Evolutionary conservation across 192 early-diverging fungal genomes (phyloP).

Genomic region (Coemansia sp.): DNA sequence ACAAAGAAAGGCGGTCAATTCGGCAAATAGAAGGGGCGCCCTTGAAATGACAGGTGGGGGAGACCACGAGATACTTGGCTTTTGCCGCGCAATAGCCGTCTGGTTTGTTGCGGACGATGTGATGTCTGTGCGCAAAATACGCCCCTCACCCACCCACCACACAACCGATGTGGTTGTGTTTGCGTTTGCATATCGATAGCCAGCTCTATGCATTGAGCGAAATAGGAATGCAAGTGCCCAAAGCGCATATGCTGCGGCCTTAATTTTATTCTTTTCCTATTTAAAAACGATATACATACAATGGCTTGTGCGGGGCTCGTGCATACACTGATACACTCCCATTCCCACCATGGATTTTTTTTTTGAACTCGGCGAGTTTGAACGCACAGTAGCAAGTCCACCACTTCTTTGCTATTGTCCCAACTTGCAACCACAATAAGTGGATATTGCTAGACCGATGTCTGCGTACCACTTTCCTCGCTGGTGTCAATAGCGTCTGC

Average conservation of each 20-base stretch:
- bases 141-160: background rate
- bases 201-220: background rate
- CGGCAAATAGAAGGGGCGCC: slow-evolving; percentile 1
- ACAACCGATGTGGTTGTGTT: background rate
- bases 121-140: background rate
- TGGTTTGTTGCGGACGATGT: background rate
- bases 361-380: too few species aligned
- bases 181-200: background rate
- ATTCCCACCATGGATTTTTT: background rate
- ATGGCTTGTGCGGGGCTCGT: background rate
- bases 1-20: slow-evolving; percentile 1
- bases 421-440: background rate
- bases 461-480: background rate
- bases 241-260: background rate
- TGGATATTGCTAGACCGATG: background rate
- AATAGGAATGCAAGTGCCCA: background rate
- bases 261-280: background rate
- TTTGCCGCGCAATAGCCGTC: background rate
- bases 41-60: background rate
- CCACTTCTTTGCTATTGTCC: too few species aligned
- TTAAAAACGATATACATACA: background rate
- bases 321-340: background rate
- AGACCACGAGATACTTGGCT: slow-evolving; percentile 10
- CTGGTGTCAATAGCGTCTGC: background rate
- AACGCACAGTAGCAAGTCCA: too few species aligned